These are phyloP conservation scores for Teratosphaeria zuluensis DNA, from an alignment of 2,329 filamentous ascomycete genomes.

Conservation along the genomic window DNA sequence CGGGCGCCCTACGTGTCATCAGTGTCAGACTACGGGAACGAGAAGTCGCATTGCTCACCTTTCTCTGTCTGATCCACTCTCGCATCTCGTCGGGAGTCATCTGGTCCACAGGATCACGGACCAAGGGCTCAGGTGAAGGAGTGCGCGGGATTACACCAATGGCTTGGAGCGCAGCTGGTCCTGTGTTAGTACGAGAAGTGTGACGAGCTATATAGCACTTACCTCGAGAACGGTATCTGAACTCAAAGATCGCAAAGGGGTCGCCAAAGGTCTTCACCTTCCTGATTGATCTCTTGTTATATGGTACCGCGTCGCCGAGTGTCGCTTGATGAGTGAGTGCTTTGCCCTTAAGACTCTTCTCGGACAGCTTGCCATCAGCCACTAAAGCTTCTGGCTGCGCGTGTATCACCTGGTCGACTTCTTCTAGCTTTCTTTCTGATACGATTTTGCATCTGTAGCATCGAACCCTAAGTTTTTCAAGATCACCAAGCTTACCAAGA, in stretches of 20 bases:
- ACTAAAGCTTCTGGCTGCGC: neutral
- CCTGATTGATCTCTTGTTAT: neutral
- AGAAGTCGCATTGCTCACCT: neutral
- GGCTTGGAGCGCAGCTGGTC: neutral
- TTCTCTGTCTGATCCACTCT: no score
- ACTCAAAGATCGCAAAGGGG: constrained; percentile 3
- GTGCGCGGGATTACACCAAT: neutral
- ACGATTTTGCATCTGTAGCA: neutral
- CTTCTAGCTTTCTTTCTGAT: neutral
- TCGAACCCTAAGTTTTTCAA: neutral
- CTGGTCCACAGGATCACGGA: neutral
- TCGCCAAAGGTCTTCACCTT: neutral
- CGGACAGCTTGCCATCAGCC: constrained; percentile 1
- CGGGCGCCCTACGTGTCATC: neutral
- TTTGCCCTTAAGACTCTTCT: constrained; percentile 5
- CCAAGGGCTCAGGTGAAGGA: neutral
- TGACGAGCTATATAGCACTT: neutral
- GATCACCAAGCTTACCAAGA: neutral
- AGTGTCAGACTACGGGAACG: constrained; percentile 8
- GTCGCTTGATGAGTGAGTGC: constrained; percentile 4
- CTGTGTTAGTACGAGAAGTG: neutral
- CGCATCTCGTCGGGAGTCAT: neutral
- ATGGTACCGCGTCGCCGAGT: neutral
- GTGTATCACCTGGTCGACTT: neutral
- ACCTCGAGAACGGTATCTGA: constrained; percentile 6